A percentile compares a stretch with the other conserved stretches of the same genome.
Evolutionary conservation across 129 eudicot genomes (phyloP).

Genomic region (Artemisia annua): DNA sequence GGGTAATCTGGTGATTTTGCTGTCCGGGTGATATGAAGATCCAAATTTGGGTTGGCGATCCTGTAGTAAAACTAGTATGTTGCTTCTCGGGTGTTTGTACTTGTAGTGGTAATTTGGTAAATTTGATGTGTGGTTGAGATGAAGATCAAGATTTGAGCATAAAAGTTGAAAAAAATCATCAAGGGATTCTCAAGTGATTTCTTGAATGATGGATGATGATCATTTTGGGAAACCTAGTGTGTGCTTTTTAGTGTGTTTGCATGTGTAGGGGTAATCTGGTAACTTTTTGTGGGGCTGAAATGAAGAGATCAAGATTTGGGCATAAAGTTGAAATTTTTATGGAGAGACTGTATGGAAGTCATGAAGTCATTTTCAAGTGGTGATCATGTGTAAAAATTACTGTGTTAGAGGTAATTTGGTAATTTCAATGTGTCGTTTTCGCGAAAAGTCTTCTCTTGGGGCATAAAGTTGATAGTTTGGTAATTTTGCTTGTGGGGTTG

Average conservation of each 20-base stretch:
- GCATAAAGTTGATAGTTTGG: not conserved
- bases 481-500: slow-evolving; percentile 20
- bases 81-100: not conserved
- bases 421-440: not conserved
- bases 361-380: slow-evolving; percentile 8
- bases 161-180: slow-evolving; percentile 13
- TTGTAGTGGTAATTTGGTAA: slow-evolving; percentile 18
- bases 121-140: slow-evolving; percentile 18
- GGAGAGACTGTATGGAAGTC: not conserved
- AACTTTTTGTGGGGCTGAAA: slow-evolving; percentile 7
- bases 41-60: slow-evolving; percentile 20
- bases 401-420: slow-evolving; percentile 7
- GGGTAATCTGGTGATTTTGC: slow-evolving; percentile 11
- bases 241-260: not conserved
- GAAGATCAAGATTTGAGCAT: slow-evolving; percentile 15
- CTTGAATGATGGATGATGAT: slow-evolving; percentile 21
- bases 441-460: not conserved
- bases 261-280: slow-evolving; percentile 21
- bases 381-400: not conserved
- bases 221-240: not conserved
- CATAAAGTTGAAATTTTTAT: slow-evolving; percentile 17
- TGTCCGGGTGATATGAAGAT: slow-evolving; percentile 20
- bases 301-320: slow-evolving; percentile 17
- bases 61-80: not conserved
- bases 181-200: slow-evolving; percentile 26